Conservation (phyloP, 345 rosid genomes). For the Salix viminalis region DNA sequence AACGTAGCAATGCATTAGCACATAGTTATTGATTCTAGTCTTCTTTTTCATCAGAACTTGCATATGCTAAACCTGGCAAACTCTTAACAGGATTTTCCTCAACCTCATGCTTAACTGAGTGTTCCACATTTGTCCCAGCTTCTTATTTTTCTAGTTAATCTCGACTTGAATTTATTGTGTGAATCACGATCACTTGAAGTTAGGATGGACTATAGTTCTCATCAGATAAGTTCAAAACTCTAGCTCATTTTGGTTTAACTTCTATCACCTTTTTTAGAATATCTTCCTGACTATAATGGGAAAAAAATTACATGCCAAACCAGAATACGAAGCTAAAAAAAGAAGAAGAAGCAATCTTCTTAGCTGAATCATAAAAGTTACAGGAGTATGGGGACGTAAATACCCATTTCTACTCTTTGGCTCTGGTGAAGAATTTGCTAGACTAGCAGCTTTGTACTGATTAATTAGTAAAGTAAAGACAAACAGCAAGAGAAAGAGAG, state of each 20-base stretch:
- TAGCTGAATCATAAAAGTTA: not conserved
- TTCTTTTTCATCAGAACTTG: slow-evolving; percentile 76
- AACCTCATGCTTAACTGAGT: not conserved
- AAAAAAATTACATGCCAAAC: not conserved
- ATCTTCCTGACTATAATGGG: slow-evolving; percentile 89
- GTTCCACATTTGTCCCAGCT: slow-evolving; percentile 12
- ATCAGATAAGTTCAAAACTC: slow-evolving; percentile 31
- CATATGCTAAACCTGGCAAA: slow-evolving; percentile 77
- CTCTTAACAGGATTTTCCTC: slow-evolving; percentile 43
- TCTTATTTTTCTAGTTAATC: not conserved
- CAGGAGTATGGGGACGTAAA: not conserved
- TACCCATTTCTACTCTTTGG: slow-evolving; percentile 91
- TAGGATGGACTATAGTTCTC: slow-evolving; percentile 21
- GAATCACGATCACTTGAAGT: slow-evolving; percentile 28
- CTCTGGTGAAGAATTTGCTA: slow-evolving; percentile 85
- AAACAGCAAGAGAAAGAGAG: not conserved
- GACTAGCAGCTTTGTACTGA: slow-evolving; percentile 76
- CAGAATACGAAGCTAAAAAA: not conserved
- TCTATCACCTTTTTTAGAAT: slow-evolving; percentile 78
- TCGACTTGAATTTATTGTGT: slow-evolving; percentile 16
- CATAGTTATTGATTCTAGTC: slow-evolving; percentile 13
- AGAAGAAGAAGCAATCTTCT: not conserved
- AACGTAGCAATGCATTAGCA: slow-evolving; percentile 14
- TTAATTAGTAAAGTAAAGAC: slow-evolving; percentile 58
- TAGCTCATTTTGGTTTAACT: slow-evolving; percentile 70